These are phyloP conservation scores for Volutella citrinella DNA, from an alignment of 2,329 filamentous ascomycete genomes.

Conservation along the genomic window DNA sequence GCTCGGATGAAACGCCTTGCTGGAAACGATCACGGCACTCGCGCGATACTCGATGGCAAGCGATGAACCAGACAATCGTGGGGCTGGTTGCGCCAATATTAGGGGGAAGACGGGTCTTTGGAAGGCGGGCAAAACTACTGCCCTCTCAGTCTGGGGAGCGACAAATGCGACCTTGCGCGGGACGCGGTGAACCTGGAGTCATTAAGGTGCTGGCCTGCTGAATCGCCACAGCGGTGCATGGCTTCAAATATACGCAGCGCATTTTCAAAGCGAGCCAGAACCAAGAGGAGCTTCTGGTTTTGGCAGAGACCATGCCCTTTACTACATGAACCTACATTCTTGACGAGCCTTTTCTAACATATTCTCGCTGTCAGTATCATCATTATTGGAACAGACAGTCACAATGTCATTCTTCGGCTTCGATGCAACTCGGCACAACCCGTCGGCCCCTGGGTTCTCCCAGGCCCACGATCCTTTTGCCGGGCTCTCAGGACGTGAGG, in stretches of 20 bases:
- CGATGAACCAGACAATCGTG: too few species aligned
- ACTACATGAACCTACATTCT: background rate
- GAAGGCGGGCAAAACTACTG: background rate
- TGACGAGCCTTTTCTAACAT: background rate
- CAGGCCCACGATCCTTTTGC: conserved; percentile 84
- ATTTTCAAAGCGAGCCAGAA: too few species aligned
- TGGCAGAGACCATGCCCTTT: background rate
- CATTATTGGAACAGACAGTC: conserved; percentile 16
- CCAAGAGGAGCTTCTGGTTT: background rate
- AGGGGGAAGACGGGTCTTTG: too few species aligned
- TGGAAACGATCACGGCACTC: too few species aligned
- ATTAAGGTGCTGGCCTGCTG: too few species aligned
- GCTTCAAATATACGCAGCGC: too few species aligned
- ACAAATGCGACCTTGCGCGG: too few species aligned
- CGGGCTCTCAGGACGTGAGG: conserved; percentile 64
- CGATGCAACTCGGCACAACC: conserved; percentile 68
- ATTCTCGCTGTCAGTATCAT: background rate
- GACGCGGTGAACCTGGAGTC: too few species aligned
- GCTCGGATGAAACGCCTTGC: too few species aligned
- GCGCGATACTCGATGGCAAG: background rate
- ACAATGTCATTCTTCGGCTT: conserved; percentile 92
- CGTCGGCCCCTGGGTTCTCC: conserved; percentile 74
- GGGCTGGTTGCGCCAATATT: too few species aligned
- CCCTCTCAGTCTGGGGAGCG: background rate
- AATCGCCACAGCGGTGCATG: too few species aligned